A percentile compares a stretch with the other conserved stretches of the same genome.
Evolutionary conservation across 345 rosid species (phyloP).

Genomic region (Camelina sativa): DNA sequence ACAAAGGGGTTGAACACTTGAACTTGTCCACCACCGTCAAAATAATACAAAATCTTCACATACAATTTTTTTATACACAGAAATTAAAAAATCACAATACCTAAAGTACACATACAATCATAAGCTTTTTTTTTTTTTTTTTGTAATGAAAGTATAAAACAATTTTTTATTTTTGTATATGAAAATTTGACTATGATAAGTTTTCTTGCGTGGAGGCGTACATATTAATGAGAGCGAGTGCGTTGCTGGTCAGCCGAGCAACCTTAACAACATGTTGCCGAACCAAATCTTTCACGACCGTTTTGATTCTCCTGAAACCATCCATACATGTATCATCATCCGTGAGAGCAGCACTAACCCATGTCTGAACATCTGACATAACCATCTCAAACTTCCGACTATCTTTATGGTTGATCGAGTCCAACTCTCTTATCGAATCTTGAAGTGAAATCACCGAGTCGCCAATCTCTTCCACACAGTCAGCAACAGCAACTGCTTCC

Average conservation of each 20-base stretch:
- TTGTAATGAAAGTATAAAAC: conserved; percentile 1
- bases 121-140: background rate
- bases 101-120: conserved; percentile 2
- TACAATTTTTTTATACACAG: background rate
- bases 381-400: conserved; percentile 36
- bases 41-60: conserved; percentile 6
- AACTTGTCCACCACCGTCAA: background rate
- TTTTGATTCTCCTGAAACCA: conserved; percentile 39
- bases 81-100: background rate
- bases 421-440: conserved; percentile 55
- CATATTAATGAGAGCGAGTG: conserved; percentile 56
- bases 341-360: conserved; percentile 67
- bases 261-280: conserved; percentile 49
- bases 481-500: conserved; percentile 49
- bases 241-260: conserved; percentile 63
- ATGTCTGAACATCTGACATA: conserved; percentile 54
- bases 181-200: conserved; percentile 16
- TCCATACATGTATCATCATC: conserved; percentile 66
- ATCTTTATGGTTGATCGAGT: conserved; percentile 18
- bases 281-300: conserved; percentile 40
- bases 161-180: background rate
- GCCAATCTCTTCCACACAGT: conserved; percentile 56
- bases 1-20: background rate
- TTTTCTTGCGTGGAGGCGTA: conserved; percentile 45
- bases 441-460: conserved; percentile 59